These are phyloP conservation scores for Trametes punicea DNA, from an alignment of 768 basidiomycete species.

Conservation along the genomic window DNA sequence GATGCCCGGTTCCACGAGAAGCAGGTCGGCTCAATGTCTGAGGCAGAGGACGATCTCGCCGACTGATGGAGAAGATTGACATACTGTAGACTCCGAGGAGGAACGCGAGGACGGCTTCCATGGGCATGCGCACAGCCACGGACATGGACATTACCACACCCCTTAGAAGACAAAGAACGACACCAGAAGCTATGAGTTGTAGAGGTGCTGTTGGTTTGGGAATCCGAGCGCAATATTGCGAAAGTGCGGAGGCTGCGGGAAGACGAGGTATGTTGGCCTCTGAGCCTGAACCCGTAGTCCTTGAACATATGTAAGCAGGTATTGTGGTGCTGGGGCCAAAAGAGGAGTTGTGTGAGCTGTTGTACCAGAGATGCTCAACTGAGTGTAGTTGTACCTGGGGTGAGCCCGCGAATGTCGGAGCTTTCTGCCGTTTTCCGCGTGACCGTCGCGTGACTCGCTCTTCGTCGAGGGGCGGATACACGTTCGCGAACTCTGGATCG, in stretches of 20 bases:
- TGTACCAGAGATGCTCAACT: no score
- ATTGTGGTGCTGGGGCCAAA: conserved; percentile 48
- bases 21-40: background rate
- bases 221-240: conserved; percentile 57
- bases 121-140: background rate
- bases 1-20: background rate
- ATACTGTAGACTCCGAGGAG: conserved; percentile 5
- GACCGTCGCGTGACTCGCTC: no score
- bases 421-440: background rate
- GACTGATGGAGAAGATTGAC: conserved; percentile 6
- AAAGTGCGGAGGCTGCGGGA: conserved; percentile 42
- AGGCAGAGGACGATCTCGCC: conserved; percentile 1
- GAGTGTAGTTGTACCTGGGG: no score
- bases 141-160: background rate
- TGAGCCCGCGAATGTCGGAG: background rate
- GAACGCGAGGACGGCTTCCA: background rate
- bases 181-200: background rate
- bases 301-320: conserved; percentile 28
- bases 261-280: conserved; percentile 32
- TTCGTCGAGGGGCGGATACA: no score
- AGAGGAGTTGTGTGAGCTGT: no score
- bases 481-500: no score
- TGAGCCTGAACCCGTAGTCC: no score
- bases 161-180: background rate
- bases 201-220: conserved; percentile 57